Evolutionary conservation across 2,329 filamentous ascomycete species (phyloP).

Genomic region (Monosporascus cannonballus): DNA sequence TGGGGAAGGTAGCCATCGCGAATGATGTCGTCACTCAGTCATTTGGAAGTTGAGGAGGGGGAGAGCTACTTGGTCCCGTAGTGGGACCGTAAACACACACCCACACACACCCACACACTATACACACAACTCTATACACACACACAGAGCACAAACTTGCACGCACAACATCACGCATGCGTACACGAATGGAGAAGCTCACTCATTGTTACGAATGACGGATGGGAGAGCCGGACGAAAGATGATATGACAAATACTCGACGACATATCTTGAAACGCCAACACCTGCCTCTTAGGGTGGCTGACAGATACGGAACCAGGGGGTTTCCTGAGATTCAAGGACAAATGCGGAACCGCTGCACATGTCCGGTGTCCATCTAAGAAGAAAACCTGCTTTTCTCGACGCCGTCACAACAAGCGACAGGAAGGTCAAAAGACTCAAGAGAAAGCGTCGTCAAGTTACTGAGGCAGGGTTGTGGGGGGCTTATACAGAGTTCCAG

Average conservation of each 20-base stretch:
- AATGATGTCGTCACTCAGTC: slow-evolving; percentile 22
- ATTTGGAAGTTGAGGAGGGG: neutral
- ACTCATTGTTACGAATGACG: neutral
- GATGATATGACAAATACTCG: neutral
- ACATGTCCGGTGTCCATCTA: neutral
- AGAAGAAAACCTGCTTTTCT: neutral
- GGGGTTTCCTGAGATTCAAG: too few species aligned
- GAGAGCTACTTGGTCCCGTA: neutral
- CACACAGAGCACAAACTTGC: neutral
- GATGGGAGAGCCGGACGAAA: neutral
- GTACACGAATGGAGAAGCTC: neutral
- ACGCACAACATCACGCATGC: neutral
- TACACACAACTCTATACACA: neutral
- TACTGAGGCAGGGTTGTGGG: neutral
- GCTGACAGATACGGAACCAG: too few species aligned
- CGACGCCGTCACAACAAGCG: neutral
- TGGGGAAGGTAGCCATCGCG: slow-evolving; percentile 35
- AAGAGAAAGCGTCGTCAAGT: neutral
- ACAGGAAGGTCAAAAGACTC: neutral
- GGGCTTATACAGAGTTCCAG: neutral
- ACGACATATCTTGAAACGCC: neutral
- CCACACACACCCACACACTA: too few species aligned
- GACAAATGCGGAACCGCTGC: neutral
- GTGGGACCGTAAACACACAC: too few species aligned
- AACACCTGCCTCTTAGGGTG: too few species aligned